These are phyloP conservation scores for Diaporthe sp. DNA, from an alignment of 2,329 filamentous ascomycete genomes.

Conservation along the genomic window DNA sequence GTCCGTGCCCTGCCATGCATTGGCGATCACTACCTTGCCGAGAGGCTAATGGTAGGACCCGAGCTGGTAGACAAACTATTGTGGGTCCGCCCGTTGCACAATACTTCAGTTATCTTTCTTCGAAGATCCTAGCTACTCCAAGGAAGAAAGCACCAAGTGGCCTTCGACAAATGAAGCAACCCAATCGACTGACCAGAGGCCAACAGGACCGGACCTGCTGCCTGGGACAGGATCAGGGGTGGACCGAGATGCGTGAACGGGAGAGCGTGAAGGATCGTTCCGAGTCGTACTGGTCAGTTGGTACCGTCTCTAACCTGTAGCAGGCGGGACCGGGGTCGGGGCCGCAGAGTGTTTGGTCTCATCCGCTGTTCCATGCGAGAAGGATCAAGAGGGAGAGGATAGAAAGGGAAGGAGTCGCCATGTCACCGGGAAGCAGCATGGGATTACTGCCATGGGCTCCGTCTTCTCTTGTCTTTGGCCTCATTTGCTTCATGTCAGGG, in stretches of 20 bases:
- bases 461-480: neutral
- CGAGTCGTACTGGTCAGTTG: neutral
- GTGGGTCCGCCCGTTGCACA: neutral
- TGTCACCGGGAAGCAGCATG: neutral
- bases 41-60: neutral
- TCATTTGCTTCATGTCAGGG: neutral
- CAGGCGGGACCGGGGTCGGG: conserved; percentile 8
- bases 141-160: neutral
- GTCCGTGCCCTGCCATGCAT: conserved; percentile 20
- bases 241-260: neutral
- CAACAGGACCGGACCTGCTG: neutral
- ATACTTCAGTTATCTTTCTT: neutral
- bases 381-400: neutral
- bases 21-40: conserved; percentile 6
- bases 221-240: neutral
- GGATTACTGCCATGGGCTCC: neutral
- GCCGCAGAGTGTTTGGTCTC: neutral
- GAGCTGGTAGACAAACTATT: neutral
- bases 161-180: no score
- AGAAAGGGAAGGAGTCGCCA: neutral
- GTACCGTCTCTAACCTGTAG: neutral
- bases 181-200: neutral
- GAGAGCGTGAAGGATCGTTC: conserved; percentile 15
- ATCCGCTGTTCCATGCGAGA: neutral
- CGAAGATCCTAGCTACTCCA: neutral